phyloP scores from a whole-genome alignment of 257 asterid genomes.

The Solanum infundibuliforme region DNA sequence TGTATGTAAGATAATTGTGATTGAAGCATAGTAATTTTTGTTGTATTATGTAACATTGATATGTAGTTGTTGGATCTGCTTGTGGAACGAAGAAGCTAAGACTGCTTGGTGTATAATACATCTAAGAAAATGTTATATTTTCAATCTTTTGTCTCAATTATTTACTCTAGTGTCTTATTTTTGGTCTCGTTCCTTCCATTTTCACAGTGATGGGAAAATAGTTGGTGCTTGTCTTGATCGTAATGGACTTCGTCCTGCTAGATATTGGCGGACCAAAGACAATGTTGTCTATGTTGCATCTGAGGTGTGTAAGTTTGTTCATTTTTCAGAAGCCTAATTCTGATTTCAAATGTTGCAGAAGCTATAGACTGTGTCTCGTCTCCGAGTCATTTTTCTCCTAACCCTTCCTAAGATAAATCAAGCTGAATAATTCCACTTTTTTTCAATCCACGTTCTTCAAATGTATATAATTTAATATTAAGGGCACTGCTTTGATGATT shows the following conservation, averaged over 20 bases:
- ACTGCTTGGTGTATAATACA: background rate
- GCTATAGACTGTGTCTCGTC: background rate
- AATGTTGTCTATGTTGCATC: constrained; percentile 96
- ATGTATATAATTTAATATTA: background rate
- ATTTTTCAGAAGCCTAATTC: background rate
- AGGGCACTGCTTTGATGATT: background rate
- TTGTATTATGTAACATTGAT: background rate
- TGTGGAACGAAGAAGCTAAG: background rate
- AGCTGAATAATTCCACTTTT: background rate
- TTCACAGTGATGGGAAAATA: constrained; percentile 89
- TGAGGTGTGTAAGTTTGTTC: constrained; percentile 50
- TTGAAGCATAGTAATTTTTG: background rate
- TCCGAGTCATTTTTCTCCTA: background rate
- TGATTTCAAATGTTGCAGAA: background rate
- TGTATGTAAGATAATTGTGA: background rate
- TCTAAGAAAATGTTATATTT: background rate
- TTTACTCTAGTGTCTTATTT: background rate
- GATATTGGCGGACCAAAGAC: constrained; percentile 95
- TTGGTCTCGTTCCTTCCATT: background rate
- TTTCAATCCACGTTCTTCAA: background rate
- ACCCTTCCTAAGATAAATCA: background rate
- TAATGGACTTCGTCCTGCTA: constrained; percentile 98
- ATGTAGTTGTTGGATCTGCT: background rate
- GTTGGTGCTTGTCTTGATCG: constrained; percentile 99
- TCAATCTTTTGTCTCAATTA: background rate